Percentiles rank a stretch among this genome's conserved stretches.
phyloP scores from a whole-genome alignment of 1,284 basidiomycete species.

The Volvariella volvacea region DNA sequence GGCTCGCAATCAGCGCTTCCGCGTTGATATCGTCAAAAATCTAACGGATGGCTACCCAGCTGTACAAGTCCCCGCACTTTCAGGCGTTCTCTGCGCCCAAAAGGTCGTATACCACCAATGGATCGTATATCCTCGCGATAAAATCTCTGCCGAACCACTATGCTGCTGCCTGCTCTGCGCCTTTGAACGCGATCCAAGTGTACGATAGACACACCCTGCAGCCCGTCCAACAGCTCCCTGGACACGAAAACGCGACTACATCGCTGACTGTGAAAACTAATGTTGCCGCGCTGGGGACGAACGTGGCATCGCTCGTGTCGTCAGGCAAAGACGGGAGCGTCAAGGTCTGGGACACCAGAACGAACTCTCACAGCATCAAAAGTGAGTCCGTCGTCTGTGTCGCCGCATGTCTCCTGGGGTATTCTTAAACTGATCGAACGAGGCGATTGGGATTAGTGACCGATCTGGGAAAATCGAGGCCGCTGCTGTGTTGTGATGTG shows the following conservation, averaged over 20 bases:
- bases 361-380: conserved; percentile 43
- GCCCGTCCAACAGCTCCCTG: conserved; percentile 38
- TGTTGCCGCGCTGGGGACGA: conserved; percentile 18
- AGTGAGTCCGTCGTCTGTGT: conserved; percentile 36
- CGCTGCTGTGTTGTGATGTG: conserved; percentile 62
- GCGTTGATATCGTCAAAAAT: neutral
- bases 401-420: neutral
- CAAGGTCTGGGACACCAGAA: conserved; percentile 65
- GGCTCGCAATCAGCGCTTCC: no score
- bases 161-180: conserved; percentile 51
- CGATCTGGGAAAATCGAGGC: conserved; percentile 32
- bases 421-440: conserved; percentile 2
- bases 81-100: conserved; percentile 22
- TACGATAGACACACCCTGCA: conserved; percentile 53
- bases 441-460: conserved; percentile 31
- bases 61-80: conserved; percentile 21
- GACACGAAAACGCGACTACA: conserved; percentile 49
- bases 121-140: conserved; percentile 52
- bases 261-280: conserved; percentile 31
- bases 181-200: conserved; percentile 53
- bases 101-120: conserved; percentile 27
- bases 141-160: conserved; percentile 40
- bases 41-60: conserved; percentile 10
- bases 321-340: conserved; percentile 61
- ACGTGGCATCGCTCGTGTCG: conserved; percentile 38